Percentiles rank a stretch among this genome's conserved stretches.
Evolutionary conservation across 176 grass and related monocot genomes (phyloP).

Genomic region (Melocanna baccifera): DNA sequence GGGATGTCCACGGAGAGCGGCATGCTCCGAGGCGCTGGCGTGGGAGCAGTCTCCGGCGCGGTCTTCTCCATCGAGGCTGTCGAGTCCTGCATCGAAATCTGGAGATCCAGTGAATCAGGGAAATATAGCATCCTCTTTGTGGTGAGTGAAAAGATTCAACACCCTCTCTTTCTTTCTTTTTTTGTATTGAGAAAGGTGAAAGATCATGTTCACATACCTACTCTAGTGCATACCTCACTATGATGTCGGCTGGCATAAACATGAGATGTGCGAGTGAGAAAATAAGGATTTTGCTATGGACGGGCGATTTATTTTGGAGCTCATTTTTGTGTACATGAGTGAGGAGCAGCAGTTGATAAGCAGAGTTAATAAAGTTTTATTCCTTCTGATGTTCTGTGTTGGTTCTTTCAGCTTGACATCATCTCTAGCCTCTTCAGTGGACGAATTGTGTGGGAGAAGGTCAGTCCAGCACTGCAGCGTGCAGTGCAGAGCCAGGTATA

Average conservation of each 20-base stretch:
- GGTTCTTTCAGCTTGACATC: constrained; percentile 71
- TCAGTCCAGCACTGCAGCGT: constrained; percentile 80
- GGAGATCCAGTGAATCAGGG: constrained; percentile 70
- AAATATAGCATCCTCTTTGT: constrained; percentile 79
- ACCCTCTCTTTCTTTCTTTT: background rate
- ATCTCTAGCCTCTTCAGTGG: constrained; percentile 89
- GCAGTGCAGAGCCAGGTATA: constrained; percentile 87
- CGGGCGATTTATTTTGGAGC: background rate
- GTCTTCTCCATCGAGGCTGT: constrained; percentile 93
- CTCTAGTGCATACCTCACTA: background rate
- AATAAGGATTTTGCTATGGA: background rate
- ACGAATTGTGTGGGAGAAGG: constrained; percentile 93
- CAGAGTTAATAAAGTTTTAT: background rate
- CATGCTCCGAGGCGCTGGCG: constrained; percentile 66
- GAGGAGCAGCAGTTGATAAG: background rate
- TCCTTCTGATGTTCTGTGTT: constrained; percentile 31
- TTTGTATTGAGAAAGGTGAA: background rate
- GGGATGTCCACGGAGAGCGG: constrained; percentile 84
- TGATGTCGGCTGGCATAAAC: background rate
- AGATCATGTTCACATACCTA: constrained; percentile 43
- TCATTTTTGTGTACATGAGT: background rate
- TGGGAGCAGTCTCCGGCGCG: constrained; percentile 74
- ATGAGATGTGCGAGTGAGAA: background rate
- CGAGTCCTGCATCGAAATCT: constrained; percentile 84
- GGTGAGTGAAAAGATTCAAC: constrained; percentile 45